Conservation (phyloP, 2,329 filamentous ascomycete genomes). For the Paraconiothyrium brasiliense region DNA sequence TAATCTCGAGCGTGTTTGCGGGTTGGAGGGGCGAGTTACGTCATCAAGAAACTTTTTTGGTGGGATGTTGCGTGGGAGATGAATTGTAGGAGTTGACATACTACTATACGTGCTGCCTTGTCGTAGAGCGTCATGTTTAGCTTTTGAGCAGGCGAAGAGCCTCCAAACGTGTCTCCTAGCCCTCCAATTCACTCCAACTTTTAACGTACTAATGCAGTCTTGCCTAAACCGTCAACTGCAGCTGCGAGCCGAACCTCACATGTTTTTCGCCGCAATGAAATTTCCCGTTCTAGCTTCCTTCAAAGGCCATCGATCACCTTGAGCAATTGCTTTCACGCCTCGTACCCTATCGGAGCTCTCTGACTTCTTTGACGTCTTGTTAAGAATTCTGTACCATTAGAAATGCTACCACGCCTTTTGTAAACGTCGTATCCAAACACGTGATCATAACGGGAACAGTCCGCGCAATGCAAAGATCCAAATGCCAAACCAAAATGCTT, state of each 20-base stretch:
- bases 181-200: too few relatives aligned
- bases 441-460: neutral
- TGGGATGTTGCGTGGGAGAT: neutral
- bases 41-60: slow-evolving; percentile 1
- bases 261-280: neutral
- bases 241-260: too few relatives aligned
- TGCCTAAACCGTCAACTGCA: too few relatives aligned
- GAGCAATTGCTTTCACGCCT: too few relatives aligned
- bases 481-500: neutral
- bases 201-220: too few relatives aligned
- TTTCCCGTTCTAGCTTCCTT: neutral
- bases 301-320: too few relatives aligned
- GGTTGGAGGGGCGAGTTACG: slow-evolving; percentile 4
- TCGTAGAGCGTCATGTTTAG: too few relatives aligned
- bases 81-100: too few relatives aligned
- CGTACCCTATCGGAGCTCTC: too few relatives aligned
- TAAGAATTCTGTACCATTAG: neutral
- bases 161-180: too few relatives aligned
- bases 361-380: neutral
- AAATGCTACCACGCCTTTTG: neutral
- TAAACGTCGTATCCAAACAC: neutral
- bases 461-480: slow-evolving; percentile 3
- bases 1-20: neutral
- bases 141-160: too few relatives aligned
- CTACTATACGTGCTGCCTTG: too few relatives aligned